Base-by-base conservation (phyloP, 345 rosid species). In the Gossypium herbaceum region DNA sequence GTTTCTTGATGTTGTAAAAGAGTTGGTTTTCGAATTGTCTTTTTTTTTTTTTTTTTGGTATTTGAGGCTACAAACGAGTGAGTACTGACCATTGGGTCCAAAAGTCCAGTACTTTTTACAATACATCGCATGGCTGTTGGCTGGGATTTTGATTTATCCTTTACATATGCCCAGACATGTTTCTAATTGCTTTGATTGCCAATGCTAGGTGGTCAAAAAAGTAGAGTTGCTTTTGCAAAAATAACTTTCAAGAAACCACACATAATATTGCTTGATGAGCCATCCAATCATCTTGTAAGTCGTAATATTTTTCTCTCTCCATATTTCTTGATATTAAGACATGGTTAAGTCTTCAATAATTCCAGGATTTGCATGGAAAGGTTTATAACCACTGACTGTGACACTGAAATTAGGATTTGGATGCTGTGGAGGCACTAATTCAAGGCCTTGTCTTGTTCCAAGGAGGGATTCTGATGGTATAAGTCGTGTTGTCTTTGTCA, bases 241-340 rank as follows among this genome's bases (percentile, higher is more conserved):
- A 95, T 93, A 64, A 95, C 99, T 24, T 95, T 95, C 90, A 95
- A 89, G 89, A 95, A 95, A 78, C 99, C 99, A 43, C 99, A 95
- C 82, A 88, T 95, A 81, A 85, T 95, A 69, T 85, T 95, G 87
- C 96, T 95, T 68, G 99, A 93, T 79, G 99, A 95, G 85, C 99
- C 99, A 9, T 95, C 99, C 62, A 95, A 95, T 84, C 99, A 95
- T 90, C 97, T 95, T 72, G 99, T 95, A 88, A 90, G 98, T 86
- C 57, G n/a, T 60, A 72, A 22, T n/a, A 39, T 16, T 75, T 73
- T 0, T 3, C 5, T 62, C 65, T 68, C 7, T 5, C 41, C 41
- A 34, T 60, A 8, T 43, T 43, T 59, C 24, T 22, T 44, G 64
- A 34, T 55, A 57, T 45, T 47, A 44, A 7, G 60, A 57, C 34